Conservation (phyloP, 495 filamentous ascomycete species). For the Aspergillus biplanus region DNA sequence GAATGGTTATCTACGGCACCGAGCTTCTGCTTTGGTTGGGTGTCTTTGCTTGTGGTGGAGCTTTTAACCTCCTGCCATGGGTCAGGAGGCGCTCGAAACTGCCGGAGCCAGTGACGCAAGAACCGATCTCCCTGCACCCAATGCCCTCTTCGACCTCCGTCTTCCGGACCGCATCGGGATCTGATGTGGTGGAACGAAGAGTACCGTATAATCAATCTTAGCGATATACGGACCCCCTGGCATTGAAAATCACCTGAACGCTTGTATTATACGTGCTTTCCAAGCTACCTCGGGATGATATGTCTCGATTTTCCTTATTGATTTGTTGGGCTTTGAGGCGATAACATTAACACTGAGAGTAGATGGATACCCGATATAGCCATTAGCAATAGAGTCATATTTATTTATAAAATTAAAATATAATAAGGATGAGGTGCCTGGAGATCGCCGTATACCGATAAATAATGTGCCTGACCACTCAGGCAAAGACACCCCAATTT, state of each 20-base stretch:
- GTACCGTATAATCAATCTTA: background rate
- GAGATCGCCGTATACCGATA: background rate
- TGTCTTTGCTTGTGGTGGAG: slow-evolving; percentile 61
- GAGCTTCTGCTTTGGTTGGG: slow-evolving; percentile 66
- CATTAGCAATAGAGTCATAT: too few species aligned
- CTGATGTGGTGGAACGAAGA: slow-evolving; percentile 25
- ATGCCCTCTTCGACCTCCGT: slow-evolving; percentile 62
- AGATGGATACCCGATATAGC: too few species aligned
- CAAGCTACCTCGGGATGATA: too few species aligned
- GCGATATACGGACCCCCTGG: background rate
- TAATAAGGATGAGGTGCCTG: too few species aligned
- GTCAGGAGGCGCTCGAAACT: slow-evolving; percentile 29
- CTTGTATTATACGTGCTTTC: background rate
- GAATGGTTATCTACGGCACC: slow-evolving; percentile 63
- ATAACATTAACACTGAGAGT: too few species aligned
- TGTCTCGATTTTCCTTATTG: too few species aligned
- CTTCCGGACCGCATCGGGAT: slow-evolving; percentile 52
- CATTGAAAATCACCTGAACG: background rate
- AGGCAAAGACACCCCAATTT: background rate
- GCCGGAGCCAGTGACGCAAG: slow-evolving; percentile 13
- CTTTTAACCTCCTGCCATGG: slow-evolving; percentile 63
- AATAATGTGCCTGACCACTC: background rate
- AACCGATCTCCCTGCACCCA: slow-evolving; percentile 44
- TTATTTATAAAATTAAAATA: too few species aligned
- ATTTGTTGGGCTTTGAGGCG: too few species aligned